Evolutionary conservation across 768 basidiomycete genomes (phyloP), one percentile per base, ranked within the genome.

Genomic region (Tulasnella sp.): DNA sequence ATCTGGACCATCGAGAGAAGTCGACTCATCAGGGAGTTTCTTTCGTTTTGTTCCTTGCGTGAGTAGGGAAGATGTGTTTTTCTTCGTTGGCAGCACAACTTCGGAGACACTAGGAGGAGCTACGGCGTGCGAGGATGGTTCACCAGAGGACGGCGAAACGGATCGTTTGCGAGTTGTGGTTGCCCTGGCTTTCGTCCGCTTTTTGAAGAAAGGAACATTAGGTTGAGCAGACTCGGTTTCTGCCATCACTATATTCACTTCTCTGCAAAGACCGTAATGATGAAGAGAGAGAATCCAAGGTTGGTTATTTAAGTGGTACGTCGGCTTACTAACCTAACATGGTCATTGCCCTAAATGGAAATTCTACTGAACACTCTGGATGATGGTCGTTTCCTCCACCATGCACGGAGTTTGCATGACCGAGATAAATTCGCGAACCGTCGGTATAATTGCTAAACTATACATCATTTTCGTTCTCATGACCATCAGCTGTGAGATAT

Each of bases 171-270:
- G 76, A 2, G 74, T 64, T 0, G 83, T 84, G 3, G 78, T 72
- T 2, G 90, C 90, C 1, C 89, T 74, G 3, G 39, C 48, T 27
- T 51, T 51, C 12, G 79, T 72, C 58, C 81, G 83, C 62, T 82
- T 86, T 68, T 84, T 93, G 69, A 93, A 88, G 68, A 95, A 91
- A 3, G 87, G 80, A 0, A 93, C 87, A 0, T 54, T 46, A 10
- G 57, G 51, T 37, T 54, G 57, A 3, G 31, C n/a, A 5, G 53
- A 44, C 25, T 37, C 22, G 5, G 39, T 39, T 27, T 45, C 51
- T 16, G 51, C 51, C 51, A 53, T 53, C 16, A 31, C 29, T 42
- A 25, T 49, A 20, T 16, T 35, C 12, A 35, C 16, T 16, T 16
- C 19, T 6, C 20, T 8, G 16, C 32, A 37, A 16, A 35, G 5